Conservation (phyloP, 345 rosid genomes). For the Hibiscus syriacus region DNA sequence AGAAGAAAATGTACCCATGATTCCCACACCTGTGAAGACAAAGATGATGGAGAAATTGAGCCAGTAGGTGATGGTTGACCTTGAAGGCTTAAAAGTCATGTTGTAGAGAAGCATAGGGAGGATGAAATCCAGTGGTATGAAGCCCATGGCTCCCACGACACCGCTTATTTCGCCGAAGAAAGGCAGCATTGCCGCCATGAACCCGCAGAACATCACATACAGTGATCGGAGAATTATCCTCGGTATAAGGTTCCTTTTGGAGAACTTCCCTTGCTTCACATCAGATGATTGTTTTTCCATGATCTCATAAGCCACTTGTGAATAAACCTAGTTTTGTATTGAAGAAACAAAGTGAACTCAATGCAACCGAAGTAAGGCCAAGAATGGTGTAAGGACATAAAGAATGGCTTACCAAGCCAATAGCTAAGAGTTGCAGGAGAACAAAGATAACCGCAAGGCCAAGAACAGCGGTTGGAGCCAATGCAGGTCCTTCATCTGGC, state of each 20-base stretch:
- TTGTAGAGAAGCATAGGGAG: constrained; percentile 97
- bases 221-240: constrained; percentile 60
- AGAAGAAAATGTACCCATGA: constrained; percentile 83
- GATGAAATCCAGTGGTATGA: constrained; percentile 87
- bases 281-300: constrained; percentile 83
- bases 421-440: constrained; percentile 89
- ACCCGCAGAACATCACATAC: constrained; percentile 74
- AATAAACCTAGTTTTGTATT: constrained; percentile 57
- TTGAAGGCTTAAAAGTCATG: constrained; percentile 68
- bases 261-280: constrained; percentile 70
- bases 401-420: constrained; percentile 68
- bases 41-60: constrained; percentile 61
- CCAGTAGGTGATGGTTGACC: constrained; percentile 51
- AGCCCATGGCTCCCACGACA: constrained; percentile 84
- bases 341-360: neutral
- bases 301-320: constrained; percentile 95
- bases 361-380: neutral
- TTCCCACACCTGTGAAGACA: constrained; percentile 61
- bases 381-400: too few relatives aligned
- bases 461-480: constrained; percentile 69
- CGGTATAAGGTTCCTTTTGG: constrained; percentile 71
- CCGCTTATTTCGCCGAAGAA: constrained; percentile 90
- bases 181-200: constrained; percentile 93
- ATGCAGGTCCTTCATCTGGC: constrained; percentile 76
- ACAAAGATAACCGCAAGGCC: constrained; percentile 68